Percentiles rank a stretch among this genome's conserved stretches.
Conservation (phyloP, 2,329 filamentous ascomycete species). For the Diaporthe batatas region DNA sequence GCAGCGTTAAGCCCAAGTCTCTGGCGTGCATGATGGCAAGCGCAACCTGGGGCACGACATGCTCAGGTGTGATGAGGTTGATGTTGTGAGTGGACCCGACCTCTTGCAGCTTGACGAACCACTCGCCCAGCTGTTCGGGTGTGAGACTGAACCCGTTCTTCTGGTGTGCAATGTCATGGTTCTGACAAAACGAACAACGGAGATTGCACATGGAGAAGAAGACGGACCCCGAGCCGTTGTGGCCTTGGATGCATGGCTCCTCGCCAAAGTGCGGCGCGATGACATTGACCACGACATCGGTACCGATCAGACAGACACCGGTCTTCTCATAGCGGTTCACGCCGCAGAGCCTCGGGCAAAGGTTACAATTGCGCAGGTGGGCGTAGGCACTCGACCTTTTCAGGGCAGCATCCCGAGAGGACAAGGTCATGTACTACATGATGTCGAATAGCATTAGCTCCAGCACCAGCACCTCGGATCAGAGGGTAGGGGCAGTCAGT, state of each 20-base stretch:
- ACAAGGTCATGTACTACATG: slow-evolving; percentile 71
- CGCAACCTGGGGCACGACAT: slow-evolving; percentile 86
- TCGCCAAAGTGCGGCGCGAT: slow-evolving; percentile 90
- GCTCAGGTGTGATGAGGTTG: slow-evolving; percentile 88
- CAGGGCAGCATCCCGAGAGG: slow-evolving; percentile 75
- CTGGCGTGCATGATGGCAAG: slow-evolving; percentile 80
- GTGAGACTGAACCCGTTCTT: slow-evolving; percentile 84
- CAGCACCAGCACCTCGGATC: not conserved
- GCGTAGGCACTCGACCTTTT: slow-evolving; percentile 82
- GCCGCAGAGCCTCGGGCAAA: slow-evolving; percentile 82
- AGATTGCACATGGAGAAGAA: slow-evolving; percentile 82
- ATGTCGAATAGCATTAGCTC: not conserved
- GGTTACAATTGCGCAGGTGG: slow-evolving; percentile 83
- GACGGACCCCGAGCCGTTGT: slow-evolving; percentile 83
- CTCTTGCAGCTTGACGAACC: slow-evolving; percentile 86
- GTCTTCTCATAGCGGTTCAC: slow-evolving; percentile 86
- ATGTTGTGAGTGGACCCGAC: slow-evolving; percentile 90
- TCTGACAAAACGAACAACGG: slow-evolving; percentile 83
- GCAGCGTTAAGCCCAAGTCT: slow-evolving; percentile 76
- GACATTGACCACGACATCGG: slow-evolving; percentile 83
- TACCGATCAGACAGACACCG: slow-evolving; percentile 82
- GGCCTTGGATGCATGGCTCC: slow-evolving; percentile 86
- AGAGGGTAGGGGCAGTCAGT: not conserved
- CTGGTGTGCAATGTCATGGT: slow-evolving; percentile 86
- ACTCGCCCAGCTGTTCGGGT: slow-evolving; percentile 80